Evolutionary conservation across 805 yeast species (phyloP).

Genomic region (Saccharomycopsis fodiens): DNA sequence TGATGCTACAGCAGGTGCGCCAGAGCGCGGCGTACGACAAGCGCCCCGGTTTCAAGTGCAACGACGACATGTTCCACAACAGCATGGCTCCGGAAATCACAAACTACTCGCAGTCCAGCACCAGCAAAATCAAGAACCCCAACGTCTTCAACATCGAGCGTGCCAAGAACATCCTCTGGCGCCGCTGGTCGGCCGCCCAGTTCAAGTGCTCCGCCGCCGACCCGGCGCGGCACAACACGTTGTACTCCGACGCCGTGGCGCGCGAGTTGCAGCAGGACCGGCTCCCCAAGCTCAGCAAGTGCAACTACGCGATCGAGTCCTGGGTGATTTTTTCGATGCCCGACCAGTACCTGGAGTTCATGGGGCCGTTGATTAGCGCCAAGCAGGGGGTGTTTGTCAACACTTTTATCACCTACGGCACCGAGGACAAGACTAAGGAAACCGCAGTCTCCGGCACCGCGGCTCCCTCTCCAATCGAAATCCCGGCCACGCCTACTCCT

Average conservation of each 20-base stretch:
- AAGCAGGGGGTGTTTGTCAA: conserved; percentile 6
- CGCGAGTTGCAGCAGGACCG: not conserved
- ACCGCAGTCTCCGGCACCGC: not conserved
- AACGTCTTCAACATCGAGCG: conserved; percentile 7
- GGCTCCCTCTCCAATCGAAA: not conserved
- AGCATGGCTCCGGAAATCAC: not conserved
- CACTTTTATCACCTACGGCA: conserved; percentile 6
- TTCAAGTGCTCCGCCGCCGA: not conserved
- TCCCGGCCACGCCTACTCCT: not conserved
- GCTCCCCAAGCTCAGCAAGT: conserved; percentile 1
- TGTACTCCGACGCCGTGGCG: not conserved
- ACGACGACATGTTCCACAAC: conserved; percentile 15
- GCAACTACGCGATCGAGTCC: conserved; percentile 1
- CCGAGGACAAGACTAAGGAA: not conserved
- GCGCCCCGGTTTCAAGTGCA: conserved; percentile 5
- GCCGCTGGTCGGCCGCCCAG: conserved; percentile 7
- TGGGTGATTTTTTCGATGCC: conserved; percentile 5
- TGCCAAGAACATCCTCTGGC: conserved; percentile 6
- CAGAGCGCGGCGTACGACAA: not conserved
- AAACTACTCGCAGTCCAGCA: conserved; percentile 5
- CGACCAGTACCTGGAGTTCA: conserved; percentile 7
- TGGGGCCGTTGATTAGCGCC: conserved; percentile 10
- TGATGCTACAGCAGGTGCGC: not conserved
- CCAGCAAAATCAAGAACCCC: conserved; percentile 7
- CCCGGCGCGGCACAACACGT: not conserved